phyloP scores from a whole-genome alignment of 495 filamentous ascomycete genomes.

The Hypoxylon rickii region DNA sequence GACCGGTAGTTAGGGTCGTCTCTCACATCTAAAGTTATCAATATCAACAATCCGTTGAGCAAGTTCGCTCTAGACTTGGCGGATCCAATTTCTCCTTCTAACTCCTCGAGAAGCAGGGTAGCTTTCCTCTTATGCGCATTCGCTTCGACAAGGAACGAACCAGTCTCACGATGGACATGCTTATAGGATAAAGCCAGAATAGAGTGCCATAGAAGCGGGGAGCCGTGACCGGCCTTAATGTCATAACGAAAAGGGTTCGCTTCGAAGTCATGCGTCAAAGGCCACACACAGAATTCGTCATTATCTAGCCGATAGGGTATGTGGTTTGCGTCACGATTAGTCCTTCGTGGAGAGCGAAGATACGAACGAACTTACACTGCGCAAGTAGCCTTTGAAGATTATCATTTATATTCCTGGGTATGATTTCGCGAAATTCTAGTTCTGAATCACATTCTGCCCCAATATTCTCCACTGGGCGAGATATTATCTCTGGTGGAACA shows the following conservation, averaged over 20 bases:
- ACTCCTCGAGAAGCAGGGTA: background rate
- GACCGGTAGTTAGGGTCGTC: background rate
- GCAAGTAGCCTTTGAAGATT: too few species aligned
- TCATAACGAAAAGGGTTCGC: slow-evolving; percentile 6
- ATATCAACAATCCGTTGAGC: slow-evolving; percentile 7
- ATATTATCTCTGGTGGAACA: too few species aligned
- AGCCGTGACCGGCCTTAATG: background rate
- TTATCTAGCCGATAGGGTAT: too few species aligned
- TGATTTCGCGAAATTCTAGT: too few species aligned
- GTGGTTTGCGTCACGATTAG: too few species aligned
- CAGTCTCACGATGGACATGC: slow-evolving; percentile 1
- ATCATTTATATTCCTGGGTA: too few species aligned
- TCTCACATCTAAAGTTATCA: slow-evolving; percentile 20
- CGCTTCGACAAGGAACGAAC: background rate
- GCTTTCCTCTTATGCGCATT: slow-evolving; percentile 4
- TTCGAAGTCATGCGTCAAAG: slow-evolving; percentile 4
- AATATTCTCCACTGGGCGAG: too few species aligned
- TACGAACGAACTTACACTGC: too few species aligned
- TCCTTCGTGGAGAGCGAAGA: too few species aligned
- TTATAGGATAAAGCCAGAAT: slow-evolving; percentile 7
- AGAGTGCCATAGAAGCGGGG: slow-evolving; percentile 4
- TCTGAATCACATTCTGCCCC: too few species aligned
- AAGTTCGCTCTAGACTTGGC: slow-evolving; percentile 1
- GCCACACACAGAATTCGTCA: slow-evolving; percentile 7
- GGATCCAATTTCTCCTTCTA: background rate